Base-by-base conservation (phyloP, 768 basidiomycete species). In the Galerina marginata region DNA sequence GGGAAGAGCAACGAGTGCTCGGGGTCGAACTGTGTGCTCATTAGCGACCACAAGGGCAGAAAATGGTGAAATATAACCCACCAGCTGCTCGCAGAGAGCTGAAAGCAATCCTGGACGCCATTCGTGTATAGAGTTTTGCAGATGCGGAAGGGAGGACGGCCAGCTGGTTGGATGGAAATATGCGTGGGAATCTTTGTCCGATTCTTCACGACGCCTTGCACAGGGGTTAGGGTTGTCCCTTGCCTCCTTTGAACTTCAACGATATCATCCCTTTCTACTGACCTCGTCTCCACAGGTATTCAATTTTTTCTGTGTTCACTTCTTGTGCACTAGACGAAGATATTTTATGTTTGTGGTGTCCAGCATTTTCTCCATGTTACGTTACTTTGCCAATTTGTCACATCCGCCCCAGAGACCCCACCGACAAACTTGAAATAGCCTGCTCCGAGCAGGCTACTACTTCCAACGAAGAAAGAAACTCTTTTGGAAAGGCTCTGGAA, bases 31-130 rank as follows among this genome's bases (percentile, higher is more conserved):
- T 88, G 61, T 43, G 61, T 26, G 25, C 44, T 33, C 44, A 39
- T 63, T n/a, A 61, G 61, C 40, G 40, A 38, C 20, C 14, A 48
- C 29, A 33, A n/a, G n/a, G 15, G 59, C 59, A 47, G 42, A 7
- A 47, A 54, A 36, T 6, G 23, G 2, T 9, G n/a, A 26, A 14
- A 23, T 25, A 6, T n/a, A 16, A 53, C 82, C 60, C 62, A 87
- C 89, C 84, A 67, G 84, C 85, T 59, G 81, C 83, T 75, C 85
- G 80, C 71, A 90, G 77, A 51, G 88, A 78, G 79, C 77, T 84
- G 67, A 88, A 73, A 73, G 86, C 87, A 76, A 90, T 84, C 82
- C 87, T 86, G 72, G 88, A 88, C 65, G 87, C 87, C 88, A 90
- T 90, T 71, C 63, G 62, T 66, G 64, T 63, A 44, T 55, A 56